Percentiles rank a stretch among this genome's conserved stretches.
These are phyloP conservation scores for Quercus agrifolia DNA, from an alignment of 306 rosid genomes.

Conservation along the genomic window DNA sequence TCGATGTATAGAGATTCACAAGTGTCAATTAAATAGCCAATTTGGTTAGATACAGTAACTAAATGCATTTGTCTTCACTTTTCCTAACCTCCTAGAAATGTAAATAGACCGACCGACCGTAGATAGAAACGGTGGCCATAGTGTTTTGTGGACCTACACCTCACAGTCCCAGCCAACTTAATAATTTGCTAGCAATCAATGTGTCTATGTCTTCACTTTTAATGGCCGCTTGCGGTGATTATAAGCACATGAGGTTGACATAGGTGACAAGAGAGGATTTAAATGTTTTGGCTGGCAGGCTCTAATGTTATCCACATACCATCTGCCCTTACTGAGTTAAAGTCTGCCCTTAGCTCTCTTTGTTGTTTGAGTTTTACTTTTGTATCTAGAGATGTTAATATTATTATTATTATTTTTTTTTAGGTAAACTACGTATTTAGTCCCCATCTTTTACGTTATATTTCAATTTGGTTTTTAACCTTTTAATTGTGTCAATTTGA, in stretches of 20 bases:
- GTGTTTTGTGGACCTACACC: background rate
- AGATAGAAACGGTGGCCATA: background rate
- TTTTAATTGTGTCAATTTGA: too few species aligned
- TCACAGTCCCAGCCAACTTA: background rate
- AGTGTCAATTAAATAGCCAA: background rate
- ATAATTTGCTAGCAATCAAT: background rate
- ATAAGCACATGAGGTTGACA: background rate
- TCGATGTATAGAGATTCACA: background rate
- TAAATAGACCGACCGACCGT: background rate
- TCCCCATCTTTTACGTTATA: too few species aligned
- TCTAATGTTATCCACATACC: too few species aligned
- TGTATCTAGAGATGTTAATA: too few species aligned
- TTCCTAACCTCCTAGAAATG: background rate
- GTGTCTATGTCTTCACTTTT: background rate
- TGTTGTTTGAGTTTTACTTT: too few species aligned
- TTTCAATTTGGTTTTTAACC: too few species aligned
- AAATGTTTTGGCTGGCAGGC: background rate
- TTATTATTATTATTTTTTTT: too few species aligned
- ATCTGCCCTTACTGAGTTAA: too few species aligned
- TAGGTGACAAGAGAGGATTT: background rate
- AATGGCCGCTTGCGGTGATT: background rate
- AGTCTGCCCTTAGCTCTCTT: too few species aligned
- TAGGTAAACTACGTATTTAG: too few species aligned
- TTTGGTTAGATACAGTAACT: background rate
- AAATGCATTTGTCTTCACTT: conserved; percentile 16